Base-by-base conservation (phyloP, 2,329 filamentous ascomycete genomes). In the Metarhizium robertsii region DNA sequence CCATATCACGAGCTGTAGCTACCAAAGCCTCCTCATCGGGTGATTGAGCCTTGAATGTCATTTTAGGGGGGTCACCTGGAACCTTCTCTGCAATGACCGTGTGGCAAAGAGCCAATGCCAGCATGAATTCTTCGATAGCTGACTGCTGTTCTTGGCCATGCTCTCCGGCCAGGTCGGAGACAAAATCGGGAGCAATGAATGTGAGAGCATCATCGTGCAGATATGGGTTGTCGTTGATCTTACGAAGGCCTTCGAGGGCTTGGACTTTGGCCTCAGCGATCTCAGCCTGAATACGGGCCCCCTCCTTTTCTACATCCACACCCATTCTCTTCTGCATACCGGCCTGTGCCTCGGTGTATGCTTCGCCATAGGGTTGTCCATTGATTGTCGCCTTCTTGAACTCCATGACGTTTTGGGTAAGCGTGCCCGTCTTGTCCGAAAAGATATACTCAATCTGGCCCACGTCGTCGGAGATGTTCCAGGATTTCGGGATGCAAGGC, bases 371-470 rank as follows among this genome's bases (percentile, higher is more conserved):
- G 0, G 92, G 85, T 58, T 94, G 83, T n/a, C 92, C 92, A 65
- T 97, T 97, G 71, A 99, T 86, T 0, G 92, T 95, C 55, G 88
- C 91, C 72, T 99, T 99, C 72, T 97, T 99, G 81, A 97, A 99
- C 70, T 99, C 95, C 94, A 99, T 97, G 77, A 92, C 87, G 67
- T 97, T 97, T 73, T 94, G 95, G 6, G 92, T 97, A 62, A 97
- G 75, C 1, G 92, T 97, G 30, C 92, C 92, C 0, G 92, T 97
- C 77, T 97, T 97, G 76, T 97, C 92, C 0, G 92, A 96, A 71
- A 99, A 99, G 62, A 99, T 96, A 75, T 97, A 99, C 72, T 97
- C 94, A 59, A 99, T 96, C 72, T 99, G 94, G 13, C 94, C 94
- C 50, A 99, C 79, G 65, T 99, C 95, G 67, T 99, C 94, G 1